Evolutionary conservation across 345 rosid genomes (phyloP).

Genomic region (Gossypium thurberi): DNA sequence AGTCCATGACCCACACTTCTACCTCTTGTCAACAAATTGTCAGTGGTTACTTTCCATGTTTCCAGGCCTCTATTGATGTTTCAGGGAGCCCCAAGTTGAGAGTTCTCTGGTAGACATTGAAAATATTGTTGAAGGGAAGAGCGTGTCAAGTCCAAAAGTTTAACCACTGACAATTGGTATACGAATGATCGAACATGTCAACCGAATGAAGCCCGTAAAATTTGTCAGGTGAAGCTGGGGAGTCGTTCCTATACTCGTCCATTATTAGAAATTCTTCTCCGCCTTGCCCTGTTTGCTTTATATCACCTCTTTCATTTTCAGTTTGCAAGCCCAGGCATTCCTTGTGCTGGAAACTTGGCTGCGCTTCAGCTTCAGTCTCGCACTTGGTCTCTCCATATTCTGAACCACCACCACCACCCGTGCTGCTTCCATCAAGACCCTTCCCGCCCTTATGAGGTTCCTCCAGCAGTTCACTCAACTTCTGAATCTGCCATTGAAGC

Average conservation of each 20-base stretch:
- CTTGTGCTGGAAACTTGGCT: conserved; percentile 6
- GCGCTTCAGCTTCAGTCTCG: conserved; percentile 23
- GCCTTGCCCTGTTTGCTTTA: conserved; percentile 23
- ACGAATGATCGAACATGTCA: conserved; percentile 37
- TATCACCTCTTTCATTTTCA: conserved; percentile 20
- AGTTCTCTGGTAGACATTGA: background rate
- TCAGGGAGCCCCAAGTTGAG: background rate
- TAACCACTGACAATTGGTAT: conserved; percentile 37
- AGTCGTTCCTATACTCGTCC: conserved; percentile 32
- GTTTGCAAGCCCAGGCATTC: conserved; percentile 14
- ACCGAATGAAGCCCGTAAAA: conserved; percentile 35
- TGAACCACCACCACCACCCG: conserved; percentile 10
- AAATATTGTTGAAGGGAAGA: background rate
- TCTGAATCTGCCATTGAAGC: conserved; percentile 41
- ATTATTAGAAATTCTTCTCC: conserved; percentile 21
- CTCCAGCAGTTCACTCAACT: conserved; percentile 31
- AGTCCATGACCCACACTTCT: background rate
- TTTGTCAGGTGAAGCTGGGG: conserved; percentile 35
- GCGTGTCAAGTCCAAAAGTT: conserved; percentile 41
- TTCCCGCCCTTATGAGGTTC: conserved; percentile 20
- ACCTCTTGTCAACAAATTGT: background rate
- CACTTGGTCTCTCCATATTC: conserved; percentile 22
- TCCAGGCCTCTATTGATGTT: background rate
- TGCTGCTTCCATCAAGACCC: conserved; percentile 20
- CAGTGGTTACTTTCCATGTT: background rate